phyloP scores from a whole-genome alignment of 768 basidiomycete species.

The Pulveroboletus sp. region DNA sequence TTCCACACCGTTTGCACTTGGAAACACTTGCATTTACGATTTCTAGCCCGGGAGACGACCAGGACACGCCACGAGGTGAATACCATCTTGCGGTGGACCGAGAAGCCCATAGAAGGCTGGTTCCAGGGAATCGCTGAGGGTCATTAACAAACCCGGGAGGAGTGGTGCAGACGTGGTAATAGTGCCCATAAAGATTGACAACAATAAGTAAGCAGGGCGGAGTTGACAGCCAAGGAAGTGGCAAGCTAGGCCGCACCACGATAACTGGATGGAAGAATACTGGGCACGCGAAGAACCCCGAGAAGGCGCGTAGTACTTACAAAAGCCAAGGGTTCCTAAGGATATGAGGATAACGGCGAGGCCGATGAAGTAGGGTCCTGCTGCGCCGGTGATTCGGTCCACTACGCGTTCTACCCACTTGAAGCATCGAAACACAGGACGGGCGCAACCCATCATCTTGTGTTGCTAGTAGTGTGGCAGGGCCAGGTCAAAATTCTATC shows the following conservation, averaged over 20 bases:
- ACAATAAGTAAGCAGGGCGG: constrained; percentile 76
- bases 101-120: constrained; percentile 58
- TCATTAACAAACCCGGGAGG: constrained; percentile 79
- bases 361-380: constrained; percentile 85
- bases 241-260: constrained; percentile 66
- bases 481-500: too few species aligned
- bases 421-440: constrained; percentile 53
- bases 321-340: constrained; percentile 72
- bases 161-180: constrained; percentile 81
- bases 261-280: constrained; percentile 53
- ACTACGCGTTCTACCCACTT: constrained; percentile 67
- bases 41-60: constrained; percentile 44
- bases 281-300: not conserved
- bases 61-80: constrained; percentile 42
- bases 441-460: constrained; percentile 30
- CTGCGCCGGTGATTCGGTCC: constrained; percentile 83
- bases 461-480: too few species aligned
- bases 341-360: constrained; percentile 75
- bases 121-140: constrained; percentile 39
- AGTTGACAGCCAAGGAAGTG: constrained; percentile 54
- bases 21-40: constrained; percentile 56
- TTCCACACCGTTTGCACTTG: constrained; percentile 67
- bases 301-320: constrained; percentile 47
- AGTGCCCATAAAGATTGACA: constrained; percentile 75
- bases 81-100: constrained; percentile 11